Evolutionary conservation across 179 eudicot genomes (phyloP).

Genomic region (Heliamphora pulchella): DNA sequence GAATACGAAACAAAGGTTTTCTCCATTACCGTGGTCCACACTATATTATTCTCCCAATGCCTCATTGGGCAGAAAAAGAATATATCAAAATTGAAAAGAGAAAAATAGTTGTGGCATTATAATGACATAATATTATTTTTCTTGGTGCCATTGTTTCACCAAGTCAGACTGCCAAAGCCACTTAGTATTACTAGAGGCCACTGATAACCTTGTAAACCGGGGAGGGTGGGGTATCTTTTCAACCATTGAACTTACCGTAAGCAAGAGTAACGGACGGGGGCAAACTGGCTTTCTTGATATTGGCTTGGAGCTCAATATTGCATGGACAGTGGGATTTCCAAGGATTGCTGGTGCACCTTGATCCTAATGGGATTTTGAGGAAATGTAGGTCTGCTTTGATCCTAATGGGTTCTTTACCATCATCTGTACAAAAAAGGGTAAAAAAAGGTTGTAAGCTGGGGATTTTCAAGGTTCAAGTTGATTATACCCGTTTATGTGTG

Average conservation of each 20-base stretch:
- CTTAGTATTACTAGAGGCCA: slow-evolving; percentile 3
- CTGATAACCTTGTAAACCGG: neutral
- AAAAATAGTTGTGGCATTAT: neutral
- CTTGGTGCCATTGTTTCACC: neutral
- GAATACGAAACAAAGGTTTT: neutral
- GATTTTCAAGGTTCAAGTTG: neutral
- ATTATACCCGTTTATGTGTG: neutral
- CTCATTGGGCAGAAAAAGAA: neutral
- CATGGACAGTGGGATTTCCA: neutral
- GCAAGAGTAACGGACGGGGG: neutral
- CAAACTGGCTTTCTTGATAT: neutral
- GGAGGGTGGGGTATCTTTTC: neutral
- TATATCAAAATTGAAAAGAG: neutral
- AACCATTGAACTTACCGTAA: neutral
- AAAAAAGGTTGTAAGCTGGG: neutral
- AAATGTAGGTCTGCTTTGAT: neutral
- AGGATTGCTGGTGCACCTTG: neutral
- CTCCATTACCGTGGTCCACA: neutral
- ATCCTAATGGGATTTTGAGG: slow-evolving; percentile 1
- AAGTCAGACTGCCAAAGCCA: neutral
- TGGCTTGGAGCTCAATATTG: neutral
- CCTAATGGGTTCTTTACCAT: slow-evolving; percentile 10
- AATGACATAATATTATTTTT: neutral
- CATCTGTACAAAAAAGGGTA: neutral
- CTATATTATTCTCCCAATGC: neutral